Evolutionary conservation across 2,329 filamentous ascomycete genomes (phyloP), one percentile per base, ranked within the genome.

Genomic region (Ceratocystis eucalypticola): DNA sequence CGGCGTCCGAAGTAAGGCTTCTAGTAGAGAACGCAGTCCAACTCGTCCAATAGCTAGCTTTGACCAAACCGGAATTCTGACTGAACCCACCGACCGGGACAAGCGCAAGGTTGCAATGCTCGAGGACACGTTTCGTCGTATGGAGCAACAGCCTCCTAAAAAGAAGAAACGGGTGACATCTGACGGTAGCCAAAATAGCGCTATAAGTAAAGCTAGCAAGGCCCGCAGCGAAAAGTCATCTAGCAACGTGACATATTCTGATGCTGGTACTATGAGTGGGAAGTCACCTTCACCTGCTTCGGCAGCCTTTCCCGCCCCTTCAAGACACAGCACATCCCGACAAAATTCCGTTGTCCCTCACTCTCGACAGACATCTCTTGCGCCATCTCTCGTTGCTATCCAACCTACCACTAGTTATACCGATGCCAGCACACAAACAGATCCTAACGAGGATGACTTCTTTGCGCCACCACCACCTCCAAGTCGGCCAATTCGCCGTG

Each of bases 31-130:
- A 70, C 78, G 83, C 69, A 88, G 86, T 2, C 86, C 86, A 1
- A 74, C 79, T 17, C 78, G 80, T 5, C 59, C 57, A 33, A 81
- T 85, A 70, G 85, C 84, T 30, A 82, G 83, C 0, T 81, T 84
- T 66, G 80, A 86, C 64, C 82, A 82, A 8, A 73, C 82, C 1
- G 82, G 81, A 3, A 84, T 86, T 70, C 74, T 86, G 66, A 86
- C 83, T 0, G 84, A 85, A 69, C 82, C 81, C 5, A 86, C 85
- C 0, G 84, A 87, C 69, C 80, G 85, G 37, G 85, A 88, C 69
- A 87, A 88, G 74, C 78, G 85, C 45, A 88, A 88, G 70, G 80
- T 87, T 10, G 82, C 83, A 22, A 84, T 84, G 80, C 79, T 86
- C 0, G 85, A 88, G 70, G 83, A 86, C 68, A 78, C 82, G 1